Evolutionary conservation across 306 rosid species (phyloP), one percentile per base, ranked within the genome.

Genomic region (Vachellia pachyceras): DNA sequence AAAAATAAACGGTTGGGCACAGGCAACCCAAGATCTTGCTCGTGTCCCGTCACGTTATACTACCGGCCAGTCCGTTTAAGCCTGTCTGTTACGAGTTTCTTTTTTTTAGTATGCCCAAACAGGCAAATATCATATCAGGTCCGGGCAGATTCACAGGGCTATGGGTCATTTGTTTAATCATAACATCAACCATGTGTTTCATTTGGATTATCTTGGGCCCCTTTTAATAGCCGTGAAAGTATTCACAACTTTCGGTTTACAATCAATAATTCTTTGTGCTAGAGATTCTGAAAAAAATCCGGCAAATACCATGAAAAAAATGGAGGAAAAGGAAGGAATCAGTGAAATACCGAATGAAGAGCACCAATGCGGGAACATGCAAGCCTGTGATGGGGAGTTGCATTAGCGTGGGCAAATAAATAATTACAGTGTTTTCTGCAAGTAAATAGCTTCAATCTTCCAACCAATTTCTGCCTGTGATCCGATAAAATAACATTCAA

Each of bases 311-410:
- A 95, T 41, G 69, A 44, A 76, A 82, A 60, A 82, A 60, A 52
- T 35, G 17, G 60, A 50, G 40, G 66, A 70, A 69, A 69, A 17
- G 5, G 23, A 69, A 47, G 13, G 22, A 47, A 52, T 55, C 29
- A 46, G 58, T 18, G 22, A 2, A 49, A 83, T 92, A 95, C 99
- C 92, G 99, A 95, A 86, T 95, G 99, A 82, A 95, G 90, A 33
- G 99, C 99, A 49, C 98, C 99, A 83, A 95, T 88, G 65, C 99
- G 97, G 46, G 99, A 98, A 80, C 99, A 95, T 0, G 99, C 99
- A 64, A 95, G 99, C 99, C 93, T 73, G 99, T 83, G 77, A 93
- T 90, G 63, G 99, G 99, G 77, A 95, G 99, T 86, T 95, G 97
- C 96, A 90, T 86, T 58, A 95, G 86, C 99, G 93, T 95, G 45